Base-by-base conservation (phyloP, 371 early-diverging fungal genomes). In the Syncephalastrum monosporum region DNA sequence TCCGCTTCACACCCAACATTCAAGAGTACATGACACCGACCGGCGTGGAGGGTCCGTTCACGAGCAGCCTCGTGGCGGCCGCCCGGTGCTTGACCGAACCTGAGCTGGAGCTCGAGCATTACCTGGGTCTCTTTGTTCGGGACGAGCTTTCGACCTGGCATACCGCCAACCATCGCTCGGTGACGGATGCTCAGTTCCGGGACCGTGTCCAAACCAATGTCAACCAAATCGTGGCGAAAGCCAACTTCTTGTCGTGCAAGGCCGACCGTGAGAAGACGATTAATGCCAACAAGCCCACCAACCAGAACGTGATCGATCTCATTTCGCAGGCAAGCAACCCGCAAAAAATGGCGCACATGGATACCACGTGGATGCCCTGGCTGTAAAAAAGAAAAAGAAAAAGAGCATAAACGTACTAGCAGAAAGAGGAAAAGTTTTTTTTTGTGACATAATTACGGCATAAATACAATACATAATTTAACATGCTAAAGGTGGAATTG, bases 1-100 rank as follows among this genome's bases (percentile, higher is more conserved):
- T 99, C 91, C 87, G 99, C 5, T 85, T 98, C 63, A 98, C 99
- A 10, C 98, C 99, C 29, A 95, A 93, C 69, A 82, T 99, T 50
- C 97, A 97, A 81, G 79, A 88, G 44, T 95, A 96, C 68, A 89
- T 98, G 45, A 92, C 92, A 0, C 89, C 92, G 17, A 84, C 90
- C 23, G 97, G 97, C 0, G 79, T 98, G 7, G 97, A 96, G 56
- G 98, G 99, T 1, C 77, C 91, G 3, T 94, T 97, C 55, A 84
- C 90, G 15, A 83, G 85, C 47, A 84, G 87, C 19, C 54, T 95
- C 21, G 85, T 94, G 82, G 86, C 92, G 17, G 85, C 92, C 12
- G 91, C 88, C 0, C 82, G 88, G 19, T 82, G 89, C 19, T 63
- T 95, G 53, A 84, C 89, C 0, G 91, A 91, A 52, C 89, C 89